These are phyloP conservation scores for Cryptococcus wingfieldii DNA, from an alignment of 1,284 basidiomycete genomes.

Conservation along the genomic window DNA sequence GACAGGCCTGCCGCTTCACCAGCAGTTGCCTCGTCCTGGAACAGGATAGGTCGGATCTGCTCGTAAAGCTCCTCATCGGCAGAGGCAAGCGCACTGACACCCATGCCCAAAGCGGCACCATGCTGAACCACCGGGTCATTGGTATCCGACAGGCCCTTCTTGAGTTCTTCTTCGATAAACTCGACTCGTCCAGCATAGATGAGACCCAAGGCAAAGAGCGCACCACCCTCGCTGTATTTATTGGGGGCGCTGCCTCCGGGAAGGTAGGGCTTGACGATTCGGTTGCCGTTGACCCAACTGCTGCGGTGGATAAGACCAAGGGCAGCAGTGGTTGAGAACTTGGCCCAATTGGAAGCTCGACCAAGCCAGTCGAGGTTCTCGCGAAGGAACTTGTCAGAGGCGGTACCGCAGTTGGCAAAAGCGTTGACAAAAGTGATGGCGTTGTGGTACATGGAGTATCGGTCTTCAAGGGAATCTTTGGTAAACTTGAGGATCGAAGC, in stretches of 20 bases:
- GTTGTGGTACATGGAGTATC: constrained; percentile 93
- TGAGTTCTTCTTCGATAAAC: constrained; percentile 70
- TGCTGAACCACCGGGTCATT: constrained; percentile 82
- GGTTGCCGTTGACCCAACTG: constrained; percentile 85
- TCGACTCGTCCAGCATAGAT: constrained; percentile 67
- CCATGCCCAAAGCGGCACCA: constrained; percentile 88
- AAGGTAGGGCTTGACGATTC: constrained; percentile 88
- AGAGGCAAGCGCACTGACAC: constrained; percentile 87
- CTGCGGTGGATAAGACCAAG: constrained; percentile 96
- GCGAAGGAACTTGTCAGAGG: constrained; percentile 83
- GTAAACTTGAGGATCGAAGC: constrained; percentile 84
- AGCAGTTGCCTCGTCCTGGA: constrained; percentile 86
- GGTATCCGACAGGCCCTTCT: constrained; percentile 57
- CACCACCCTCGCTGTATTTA: constrained; percentile 84
- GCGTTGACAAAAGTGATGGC: constrained; percentile 92
- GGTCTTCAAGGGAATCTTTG: constrained; percentile 86
- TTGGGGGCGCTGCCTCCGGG: constrained; percentile 63
- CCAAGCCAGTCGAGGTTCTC: constrained; percentile 94
- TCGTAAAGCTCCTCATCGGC: constrained; percentile 85
- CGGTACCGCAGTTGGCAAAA: constrained; percentile 92
- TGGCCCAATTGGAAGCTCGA: constrained; percentile 92
- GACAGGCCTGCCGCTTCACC: constrained; percentile 91
- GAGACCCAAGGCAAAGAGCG: constrained; percentile 86
- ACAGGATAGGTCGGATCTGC: constrained; percentile 78
- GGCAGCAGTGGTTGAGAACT: constrained; percentile 91